These are phyloP conservation scores for Pichia deserticola DNA, from an alignment of 805 yeast species.

Conservation along the genomic window DNA sequence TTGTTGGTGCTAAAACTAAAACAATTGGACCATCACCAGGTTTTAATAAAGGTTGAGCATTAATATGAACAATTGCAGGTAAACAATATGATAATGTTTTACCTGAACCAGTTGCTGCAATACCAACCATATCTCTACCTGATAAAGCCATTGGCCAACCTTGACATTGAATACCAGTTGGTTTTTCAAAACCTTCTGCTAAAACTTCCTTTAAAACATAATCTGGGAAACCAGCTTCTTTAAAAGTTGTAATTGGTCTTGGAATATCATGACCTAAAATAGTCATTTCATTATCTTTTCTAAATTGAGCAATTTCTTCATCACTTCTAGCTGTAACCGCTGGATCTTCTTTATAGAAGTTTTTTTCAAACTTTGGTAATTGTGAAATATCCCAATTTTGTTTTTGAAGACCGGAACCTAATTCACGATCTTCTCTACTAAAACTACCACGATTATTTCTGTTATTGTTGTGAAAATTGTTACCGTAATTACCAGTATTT, in stretches of 20 bases:
- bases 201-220: slow-evolving; percentile 85
- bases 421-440: slow-evolving; percentile 35
- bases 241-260: slow-evolving; percentile 85
- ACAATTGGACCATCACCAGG: slow-evolving; percentile 98
- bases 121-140: slow-evolving; percentile 99
- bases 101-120: slow-evolving; percentile 99
- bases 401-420: slow-evolving; percentile 51
- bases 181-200: slow-evolving; percentile 86
- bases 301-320: slow-evolving; percentile 64
- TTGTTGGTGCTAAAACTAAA: slow-evolving; percentile 92
- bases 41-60: slow-evolving; percentile 89
- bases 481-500: slow-evolving; percentile 23
- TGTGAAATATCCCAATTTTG: slow-evolving; percentile 77
- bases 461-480: slow-evolving; percentile 10
- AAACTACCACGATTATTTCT: slow-evolving; percentile 31
- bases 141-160: slow-evolving; percentile 99
- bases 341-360: slow-evolving; percentile 85
- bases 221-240: slow-evolving; percentile 97
- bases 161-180: slow-evolving; percentile 97
- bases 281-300: slow-evolving; percentile 82
- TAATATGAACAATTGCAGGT: slow-evolving; percentile 95
- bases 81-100: slow-evolving; percentile 95
- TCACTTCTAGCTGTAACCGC: slow-evolving; percentile 69
- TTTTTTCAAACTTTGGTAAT: slow-evolving; percentile 88
- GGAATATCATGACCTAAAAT: slow-evolving; percentile 80